These are phyloP conservation scores for Oidiodendron maius DNA, from an alignment of 495 filamentous ascomycete genomes.

Conservation along the genomic window DNA sequence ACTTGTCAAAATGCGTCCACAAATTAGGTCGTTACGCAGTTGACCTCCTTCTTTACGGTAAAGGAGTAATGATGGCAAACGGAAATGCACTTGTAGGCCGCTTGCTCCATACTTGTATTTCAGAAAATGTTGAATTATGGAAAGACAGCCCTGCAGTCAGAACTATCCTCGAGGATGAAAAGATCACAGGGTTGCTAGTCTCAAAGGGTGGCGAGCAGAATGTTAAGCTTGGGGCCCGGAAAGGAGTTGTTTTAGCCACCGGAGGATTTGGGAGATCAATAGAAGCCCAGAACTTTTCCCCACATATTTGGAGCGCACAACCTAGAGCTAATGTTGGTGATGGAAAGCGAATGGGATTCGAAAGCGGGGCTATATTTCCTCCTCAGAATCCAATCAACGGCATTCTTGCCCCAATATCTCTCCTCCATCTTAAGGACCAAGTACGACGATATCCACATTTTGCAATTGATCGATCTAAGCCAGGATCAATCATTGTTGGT, in stretches of 20 bases:
- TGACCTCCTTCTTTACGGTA: not conserved
- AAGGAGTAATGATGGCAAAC: constrained; percentile 11
- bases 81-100: constrained; percentile 17
- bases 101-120: constrained; percentile 10
- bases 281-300: not conserved
- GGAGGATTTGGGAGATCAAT: constrained; percentile 21
- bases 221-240: constrained; percentile 8
- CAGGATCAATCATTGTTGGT: constrained; percentile 22
- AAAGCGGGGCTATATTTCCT: not conserved
- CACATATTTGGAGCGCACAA: not conserved
- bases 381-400: no score
- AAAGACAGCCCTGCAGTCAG: constrained; percentile 2
- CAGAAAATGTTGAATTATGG: constrained; percentile 15
- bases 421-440: no score
- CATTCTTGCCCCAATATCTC: no score
- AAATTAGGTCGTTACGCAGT: not conserved
- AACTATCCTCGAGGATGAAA: constrained; percentile 4
- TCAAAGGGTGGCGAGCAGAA: constrained; percentile 10
- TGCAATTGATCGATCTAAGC: constrained; percentile 19
- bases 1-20: not conserved
- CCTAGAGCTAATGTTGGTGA: constrained; percentile 6
- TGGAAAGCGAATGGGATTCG: not conserved
- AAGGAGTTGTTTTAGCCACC: constrained; percentile 20
- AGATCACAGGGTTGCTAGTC: constrained; percentile 9
- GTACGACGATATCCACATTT: constrained; percentile 2